Evolutionary conservation across 345 rosid genomes (phyloP).

Genomic region (Psidium friedrichsthalianum): DNA sequence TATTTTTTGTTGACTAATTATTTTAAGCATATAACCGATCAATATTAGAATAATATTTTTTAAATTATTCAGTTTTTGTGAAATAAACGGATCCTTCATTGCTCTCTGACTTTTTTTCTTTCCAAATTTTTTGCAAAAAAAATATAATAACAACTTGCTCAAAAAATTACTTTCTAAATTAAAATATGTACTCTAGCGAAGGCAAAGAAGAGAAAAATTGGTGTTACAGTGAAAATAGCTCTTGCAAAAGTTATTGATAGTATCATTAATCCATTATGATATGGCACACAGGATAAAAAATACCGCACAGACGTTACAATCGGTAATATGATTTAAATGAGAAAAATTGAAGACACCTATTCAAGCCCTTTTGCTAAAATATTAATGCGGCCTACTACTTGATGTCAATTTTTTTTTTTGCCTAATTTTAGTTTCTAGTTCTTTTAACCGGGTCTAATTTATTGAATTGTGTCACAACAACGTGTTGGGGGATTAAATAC

Average conservation of each 20-base stretch:
- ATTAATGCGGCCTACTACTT: background rate
- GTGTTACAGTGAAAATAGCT: background rate
- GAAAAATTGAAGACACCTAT: background rate
- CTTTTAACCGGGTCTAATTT: background rate
- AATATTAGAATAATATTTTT: no score
- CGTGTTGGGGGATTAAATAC: background rate
- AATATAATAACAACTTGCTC: background rate
- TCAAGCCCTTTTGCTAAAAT: background rate
- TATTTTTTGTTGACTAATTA: no score
- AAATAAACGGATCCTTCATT: background rate
- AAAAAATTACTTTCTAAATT: background rate
- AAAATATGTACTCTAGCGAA: background rate
- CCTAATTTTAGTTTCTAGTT: background rate
- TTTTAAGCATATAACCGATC: no score
- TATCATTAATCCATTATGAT: background rate
- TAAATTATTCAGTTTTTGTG: no score
- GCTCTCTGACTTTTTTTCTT: background rate
- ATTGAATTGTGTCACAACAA: accelerated
- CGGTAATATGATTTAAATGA: background rate
- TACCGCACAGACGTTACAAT: background rate
- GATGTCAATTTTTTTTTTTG: background rate
- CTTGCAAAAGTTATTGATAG: background rate
- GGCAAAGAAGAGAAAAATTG: no score
- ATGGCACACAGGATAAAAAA: background rate
- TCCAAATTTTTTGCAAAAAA: background rate